These are phyloP conservation scores for Endoconidiophora polonica DNA, from an alignment of 2,329 filamentous ascomycete genomes.

Conservation along the genomic window DNA sequence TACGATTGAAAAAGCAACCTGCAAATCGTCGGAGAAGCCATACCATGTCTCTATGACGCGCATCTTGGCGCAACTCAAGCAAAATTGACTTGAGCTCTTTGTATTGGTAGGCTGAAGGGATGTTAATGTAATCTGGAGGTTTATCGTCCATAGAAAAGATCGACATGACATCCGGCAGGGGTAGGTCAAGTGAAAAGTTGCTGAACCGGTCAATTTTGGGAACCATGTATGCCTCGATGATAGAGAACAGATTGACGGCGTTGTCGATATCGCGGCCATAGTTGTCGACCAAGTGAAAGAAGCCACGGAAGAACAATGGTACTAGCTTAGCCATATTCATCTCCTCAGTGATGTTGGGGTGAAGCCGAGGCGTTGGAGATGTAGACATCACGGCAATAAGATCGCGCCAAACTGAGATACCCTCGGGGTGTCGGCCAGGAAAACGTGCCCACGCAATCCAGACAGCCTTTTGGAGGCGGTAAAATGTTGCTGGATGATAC, in stretches of 20 bases:
- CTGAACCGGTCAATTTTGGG: slow-evolving; percentile 2
- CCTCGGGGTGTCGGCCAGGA: background rate
- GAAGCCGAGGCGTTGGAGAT: slow-evolving; percentile 8
- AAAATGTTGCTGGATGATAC: slow-evolving; percentile 9
- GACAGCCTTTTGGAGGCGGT: slow-evolving; percentile 11
- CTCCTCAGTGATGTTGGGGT: slow-evolving; percentile 6
- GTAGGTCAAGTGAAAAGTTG: background rate
- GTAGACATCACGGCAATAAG: slow-evolving; percentile 2
- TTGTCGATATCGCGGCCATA: slow-evolving; percentile 8
- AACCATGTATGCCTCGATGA: slow-evolving; percentile 10
- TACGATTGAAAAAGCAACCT: slow-evolving; percentile 1
- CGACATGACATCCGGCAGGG: slow-evolving; percentile 1
- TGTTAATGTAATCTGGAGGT: background rate
- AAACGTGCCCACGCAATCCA: slow-evolving; percentile 10
- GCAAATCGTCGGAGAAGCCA: slow-evolving; percentile 9
- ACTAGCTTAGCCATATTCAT: slow-evolving; percentile 4
- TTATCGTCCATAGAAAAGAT: slow-evolving; percentile 3
- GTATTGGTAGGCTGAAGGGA: slow-evolving; percentile 3
- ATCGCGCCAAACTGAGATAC: slow-evolving; percentile 1
- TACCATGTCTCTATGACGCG: background rate
- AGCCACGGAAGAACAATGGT: slow-evolving; percentile 4
- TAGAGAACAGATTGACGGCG: background rate
- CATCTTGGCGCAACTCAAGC: background rate
- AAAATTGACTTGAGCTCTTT: slow-evolving; percentile 1
- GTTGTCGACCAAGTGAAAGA: slow-evolving; percentile 7